These are phyloP conservation scores for Senna tora DNA, from an alignment of 306 rosid species.

Conservation along the genomic window DNA sequence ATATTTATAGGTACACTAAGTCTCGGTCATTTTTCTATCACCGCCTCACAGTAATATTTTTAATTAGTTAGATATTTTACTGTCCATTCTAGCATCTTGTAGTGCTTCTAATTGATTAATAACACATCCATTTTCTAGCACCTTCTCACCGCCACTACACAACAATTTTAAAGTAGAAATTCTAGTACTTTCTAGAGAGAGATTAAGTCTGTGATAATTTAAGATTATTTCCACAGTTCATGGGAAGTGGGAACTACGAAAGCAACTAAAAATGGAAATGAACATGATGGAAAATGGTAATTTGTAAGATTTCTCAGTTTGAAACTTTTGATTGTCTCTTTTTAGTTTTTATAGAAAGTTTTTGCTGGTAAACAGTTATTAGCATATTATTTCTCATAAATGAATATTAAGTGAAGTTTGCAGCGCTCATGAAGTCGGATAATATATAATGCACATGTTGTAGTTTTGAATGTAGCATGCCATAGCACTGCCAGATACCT, in stretches of 20 bases:
- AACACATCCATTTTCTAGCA: too few relatives aligned
- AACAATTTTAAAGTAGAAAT: too few relatives aligned
- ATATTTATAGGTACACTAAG: too few relatives aligned
- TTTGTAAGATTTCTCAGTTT: neutral
- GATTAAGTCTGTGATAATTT: too few relatives aligned
- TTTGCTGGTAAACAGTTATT: neutral
- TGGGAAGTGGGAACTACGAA: neutral
- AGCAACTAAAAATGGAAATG: neutral
- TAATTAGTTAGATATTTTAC: too few relatives aligned
- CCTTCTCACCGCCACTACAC: too few relatives aligned
- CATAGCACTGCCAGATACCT: conserved; percentile 29
- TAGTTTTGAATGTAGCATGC: conserved; percentile 24
- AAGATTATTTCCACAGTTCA: neutral
- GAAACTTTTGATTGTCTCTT: neutral
- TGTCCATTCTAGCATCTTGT: too few relatives aligned
- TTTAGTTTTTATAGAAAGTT: too few relatives aligned
- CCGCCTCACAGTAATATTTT: too few relatives aligned
- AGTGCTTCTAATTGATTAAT: too few relatives aligned
- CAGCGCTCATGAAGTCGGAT: conserved; percentile 15
- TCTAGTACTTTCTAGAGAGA: too few relatives aligned
- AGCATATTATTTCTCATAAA: neutral
- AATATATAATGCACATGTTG: conserved; percentile 23
- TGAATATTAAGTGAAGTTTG: neutral
- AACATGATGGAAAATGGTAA: neutral
- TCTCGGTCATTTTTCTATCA: too few relatives aligned